Evolutionary conservation across 2,329 filamentous ascomycete genomes (phyloP).

Genomic region (Penicillium sp.): DNA sequence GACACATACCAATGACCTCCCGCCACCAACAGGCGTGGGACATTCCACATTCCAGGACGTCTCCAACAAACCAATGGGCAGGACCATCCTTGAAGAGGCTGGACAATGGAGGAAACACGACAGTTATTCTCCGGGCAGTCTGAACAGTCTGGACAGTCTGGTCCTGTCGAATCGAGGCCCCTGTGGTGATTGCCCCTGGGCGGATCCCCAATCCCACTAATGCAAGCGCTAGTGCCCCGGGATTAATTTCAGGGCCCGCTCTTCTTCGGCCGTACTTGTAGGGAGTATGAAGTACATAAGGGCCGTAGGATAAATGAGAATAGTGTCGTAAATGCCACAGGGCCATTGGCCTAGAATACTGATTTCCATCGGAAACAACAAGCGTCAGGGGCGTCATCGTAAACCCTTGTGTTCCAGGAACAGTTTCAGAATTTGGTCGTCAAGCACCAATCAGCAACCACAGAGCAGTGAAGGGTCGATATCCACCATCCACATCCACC

Average conservation of each 20-base stretch:
- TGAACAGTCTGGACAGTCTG: background rate
- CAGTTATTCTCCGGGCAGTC: slow-evolving; percentile 13
- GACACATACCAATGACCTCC: slow-evolving; percentile 16
- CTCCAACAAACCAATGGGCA: slow-evolving; percentile 7
- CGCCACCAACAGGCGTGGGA: slow-evolving; percentile 20
- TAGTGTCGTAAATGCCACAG: background rate
- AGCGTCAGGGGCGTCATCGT: background rate
- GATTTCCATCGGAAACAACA: background rate
- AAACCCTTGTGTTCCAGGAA: background rate
- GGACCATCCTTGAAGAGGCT: slow-evolving; percentile 10
- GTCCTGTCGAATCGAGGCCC: background rate
- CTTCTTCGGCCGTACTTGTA: slow-evolving; percentile 9
- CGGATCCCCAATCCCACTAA: slow-evolving; percentile 17
- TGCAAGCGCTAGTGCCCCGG: slow-evolving; percentile 4
- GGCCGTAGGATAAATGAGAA: too few species aligned
- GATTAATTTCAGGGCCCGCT: slow-evolving; percentile 3
- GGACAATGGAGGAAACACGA: slow-evolving; percentile 6
- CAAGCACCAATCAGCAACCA: slow-evolving; percentile 11
- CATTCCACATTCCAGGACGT: slow-evolving; percentile 26
- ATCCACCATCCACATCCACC: background rate
- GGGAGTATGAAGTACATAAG: background rate
- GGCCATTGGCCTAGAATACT: background rate
- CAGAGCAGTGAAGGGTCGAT: too few species aligned
- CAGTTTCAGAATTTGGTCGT: slow-evolving; percentile 11
- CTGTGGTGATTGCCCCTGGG: slow-evolving; percentile 8